Conservation (phyloP, 352 stramenopile genomes). For the Pythium periplocum region DNA sequence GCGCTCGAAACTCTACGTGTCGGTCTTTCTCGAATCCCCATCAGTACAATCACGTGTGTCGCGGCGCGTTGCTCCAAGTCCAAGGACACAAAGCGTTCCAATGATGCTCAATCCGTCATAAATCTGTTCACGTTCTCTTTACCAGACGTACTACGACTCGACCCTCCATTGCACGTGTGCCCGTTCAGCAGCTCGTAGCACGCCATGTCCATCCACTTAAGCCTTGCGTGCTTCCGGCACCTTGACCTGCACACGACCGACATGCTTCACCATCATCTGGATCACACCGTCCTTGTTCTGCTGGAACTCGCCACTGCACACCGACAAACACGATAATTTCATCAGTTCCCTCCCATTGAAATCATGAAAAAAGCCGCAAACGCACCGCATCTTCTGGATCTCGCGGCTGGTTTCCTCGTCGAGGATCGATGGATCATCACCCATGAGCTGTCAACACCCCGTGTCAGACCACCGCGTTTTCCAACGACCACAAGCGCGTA, state of each 20-base stretch:
- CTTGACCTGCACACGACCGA: slow-evolving; percentile 53
- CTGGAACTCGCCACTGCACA: slow-evolving; percentile 40
- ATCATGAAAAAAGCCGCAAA: slow-evolving; percentile 1
- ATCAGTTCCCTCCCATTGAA: not conserved
- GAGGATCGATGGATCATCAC: slow-evolving; percentile 67
- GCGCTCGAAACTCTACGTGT: no score
- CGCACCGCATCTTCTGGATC: slow-evolving; percentile 79
- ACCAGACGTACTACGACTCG: no score
- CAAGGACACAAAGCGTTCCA: no score
- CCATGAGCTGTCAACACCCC: slow-evolving; percentile 44
- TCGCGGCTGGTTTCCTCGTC: slow-evolving; percentile 71
- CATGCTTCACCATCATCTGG: slow-evolving; percentile 72
- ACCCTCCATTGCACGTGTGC: no score
- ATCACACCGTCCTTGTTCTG: slow-evolving; percentile 67
- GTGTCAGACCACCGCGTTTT: no score
- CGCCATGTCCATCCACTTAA: slow-evolving; percentile 12
- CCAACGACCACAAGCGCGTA: no score
- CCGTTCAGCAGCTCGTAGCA: no score
- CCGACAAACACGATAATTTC: not conserved
- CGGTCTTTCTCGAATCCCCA: no score
- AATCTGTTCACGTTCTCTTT: no score
- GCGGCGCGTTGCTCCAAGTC: no score
- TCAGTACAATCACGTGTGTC: no score
- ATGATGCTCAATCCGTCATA: no score
- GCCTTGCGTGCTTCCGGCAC: slow-evolving; percentile 68